These are phyloP conservation scores for Debaryomycetaceae sp. DNA, from an alignment of 1,139 yeast genomes.

Conservation along the genomic window DNA sequence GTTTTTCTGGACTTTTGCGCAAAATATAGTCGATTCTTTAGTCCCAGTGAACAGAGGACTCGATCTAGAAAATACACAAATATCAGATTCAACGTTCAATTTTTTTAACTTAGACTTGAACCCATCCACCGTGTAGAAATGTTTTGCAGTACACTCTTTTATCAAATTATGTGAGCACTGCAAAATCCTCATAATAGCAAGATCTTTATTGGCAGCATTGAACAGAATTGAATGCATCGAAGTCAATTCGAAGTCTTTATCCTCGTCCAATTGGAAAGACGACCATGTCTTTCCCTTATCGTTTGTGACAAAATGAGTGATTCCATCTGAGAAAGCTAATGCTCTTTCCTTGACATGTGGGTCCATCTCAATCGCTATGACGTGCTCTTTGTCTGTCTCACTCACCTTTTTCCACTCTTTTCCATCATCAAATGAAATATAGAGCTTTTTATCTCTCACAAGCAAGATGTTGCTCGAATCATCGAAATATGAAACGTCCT, in stretches of 20 bases:
- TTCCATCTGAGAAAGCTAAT: conserved; percentile 36
- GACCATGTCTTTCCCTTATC: conserved; percentile 63
- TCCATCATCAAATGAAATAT: conserved; percentile 58
- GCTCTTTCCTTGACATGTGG: conserved; percentile 48
- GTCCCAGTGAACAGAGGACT: conserved; percentile 37
- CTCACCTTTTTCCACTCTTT: conserved; percentile 43
- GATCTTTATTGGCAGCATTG: conserved; percentile 40
- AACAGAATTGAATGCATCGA: conserved; percentile 23
- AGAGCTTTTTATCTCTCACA: conserved; percentile 28
- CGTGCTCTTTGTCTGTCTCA: conserved; percentile 22
- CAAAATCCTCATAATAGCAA: conserved; percentile 35
- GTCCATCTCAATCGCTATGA: conserved; percentile 38
- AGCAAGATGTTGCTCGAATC: conserved; percentile 51
- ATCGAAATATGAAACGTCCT: conserved; percentile 44
- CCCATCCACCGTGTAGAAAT: conserved; percentile 53
- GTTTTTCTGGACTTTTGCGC: conserved; percentile 43
- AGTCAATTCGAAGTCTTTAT: conserved; percentile 5
- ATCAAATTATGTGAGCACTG: conserved; percentile 25
- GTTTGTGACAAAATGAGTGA: conserved; percentile 46
- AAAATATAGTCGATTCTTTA: conserved; percentile 45
- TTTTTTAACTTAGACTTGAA: conserved; percentile 41
- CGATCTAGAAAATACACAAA: conserved; percentile 54
- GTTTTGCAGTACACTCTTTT: conserved; percentile 29
- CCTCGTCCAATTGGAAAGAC: conserved; percentile 26
- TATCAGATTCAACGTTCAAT: conserved; percentile 28